Conservation (phyloP, 768 basidiomycete species). For the Lepiota brunneoincarnata region DNA sequence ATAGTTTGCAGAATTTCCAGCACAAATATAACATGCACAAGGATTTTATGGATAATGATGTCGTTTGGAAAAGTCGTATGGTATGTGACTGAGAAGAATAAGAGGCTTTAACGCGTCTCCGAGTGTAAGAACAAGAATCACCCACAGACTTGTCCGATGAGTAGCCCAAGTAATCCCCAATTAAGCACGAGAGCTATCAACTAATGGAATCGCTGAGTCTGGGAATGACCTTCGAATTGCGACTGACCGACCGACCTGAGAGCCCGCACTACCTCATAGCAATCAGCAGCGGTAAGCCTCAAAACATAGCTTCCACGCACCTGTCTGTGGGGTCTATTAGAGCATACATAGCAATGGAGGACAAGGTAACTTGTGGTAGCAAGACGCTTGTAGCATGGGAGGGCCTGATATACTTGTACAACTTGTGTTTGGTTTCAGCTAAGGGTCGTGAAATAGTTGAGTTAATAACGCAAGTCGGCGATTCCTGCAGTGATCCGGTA, state of each 20-base stretch:
- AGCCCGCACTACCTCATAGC: background rate
- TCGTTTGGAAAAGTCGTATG: constrained; percentile 28
- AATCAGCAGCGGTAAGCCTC: background rate
- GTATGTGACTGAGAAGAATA: constrained; percentile 21
- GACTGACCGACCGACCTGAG: background rate
- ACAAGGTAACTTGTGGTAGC: too few species aligned
- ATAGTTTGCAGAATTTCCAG: constrained; percentile 28
- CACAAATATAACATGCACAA: constrained; percentile 23
- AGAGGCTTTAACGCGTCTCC: background rate
- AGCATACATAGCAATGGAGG: too few species aligned
- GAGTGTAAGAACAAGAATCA: background rate
- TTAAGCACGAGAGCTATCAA: constrained; percentile 23
- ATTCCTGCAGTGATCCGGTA: too few species aligned
- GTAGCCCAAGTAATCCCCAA: constrained; percentile 27
- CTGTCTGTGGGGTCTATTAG: background rate
- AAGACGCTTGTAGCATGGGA: background rate
- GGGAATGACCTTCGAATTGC: background rate
- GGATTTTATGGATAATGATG: constrained; percentile 19
- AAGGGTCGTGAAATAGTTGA: background rate
- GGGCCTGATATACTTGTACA: background rate
- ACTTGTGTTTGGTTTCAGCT: background rate
- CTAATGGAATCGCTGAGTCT: background rate
- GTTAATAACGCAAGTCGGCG: background rate
- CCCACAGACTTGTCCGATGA: constrained; percentile 31
- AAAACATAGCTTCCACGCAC: background rate